These are phyloP conservation scores for Arabidopsis suecica DNA, from an alignment of 345 rosid genomes.

Conservation along the genomic window DNA sequence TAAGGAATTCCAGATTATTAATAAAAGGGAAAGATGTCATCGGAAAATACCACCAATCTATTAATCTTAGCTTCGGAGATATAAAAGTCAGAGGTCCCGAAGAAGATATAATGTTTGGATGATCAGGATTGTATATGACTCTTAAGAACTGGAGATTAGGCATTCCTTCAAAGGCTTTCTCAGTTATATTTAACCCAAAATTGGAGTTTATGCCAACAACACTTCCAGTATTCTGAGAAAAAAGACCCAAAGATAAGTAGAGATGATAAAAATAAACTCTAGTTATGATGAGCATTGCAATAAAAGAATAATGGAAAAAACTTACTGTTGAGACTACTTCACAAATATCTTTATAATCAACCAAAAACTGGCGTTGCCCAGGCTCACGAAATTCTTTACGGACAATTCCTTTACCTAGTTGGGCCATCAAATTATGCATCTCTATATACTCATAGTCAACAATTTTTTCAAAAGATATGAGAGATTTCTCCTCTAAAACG, in stretches of 20 bases:
- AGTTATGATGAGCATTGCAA: not conserved
- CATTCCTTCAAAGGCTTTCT: conserved; percentile 15
- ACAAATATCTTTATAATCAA: conserved; percentile 22
- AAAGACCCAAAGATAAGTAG: not conserved
- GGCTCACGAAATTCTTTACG: conserved; percentile 20
- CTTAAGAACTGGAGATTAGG: conserved; percentile 34
- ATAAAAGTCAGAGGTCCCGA: not conserved
- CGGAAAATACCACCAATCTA: conserved; percentile 18
- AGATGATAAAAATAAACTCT: not conserved
- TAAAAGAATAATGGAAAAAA: not conserved
- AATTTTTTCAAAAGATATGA: conserved; percentile 28
- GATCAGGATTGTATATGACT: rapidly evolving
- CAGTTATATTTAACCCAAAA: not conserved
- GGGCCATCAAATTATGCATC: conserved; percentile 40
- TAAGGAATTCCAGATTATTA: not conserved
- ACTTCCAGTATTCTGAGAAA: conserved; percentile 25
- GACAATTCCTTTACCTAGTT: conserved; percentile 37
- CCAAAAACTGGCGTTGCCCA: conserved; percentile 27
- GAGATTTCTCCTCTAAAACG: conserved; percentile 23
- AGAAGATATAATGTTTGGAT: not conserved
- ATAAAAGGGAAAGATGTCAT: conserved; percentile 12
- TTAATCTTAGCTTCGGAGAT: conserved; percentile 18
- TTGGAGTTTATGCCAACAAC: conserved; percentile 9
- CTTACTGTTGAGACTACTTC: conserved; percentile 24
- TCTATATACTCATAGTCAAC: not conserved